These are phyloP conservation scores for Reutealis trisperma DNA, from an alignment of 345 rosid species.

Conservation along the genomic window DNA sequence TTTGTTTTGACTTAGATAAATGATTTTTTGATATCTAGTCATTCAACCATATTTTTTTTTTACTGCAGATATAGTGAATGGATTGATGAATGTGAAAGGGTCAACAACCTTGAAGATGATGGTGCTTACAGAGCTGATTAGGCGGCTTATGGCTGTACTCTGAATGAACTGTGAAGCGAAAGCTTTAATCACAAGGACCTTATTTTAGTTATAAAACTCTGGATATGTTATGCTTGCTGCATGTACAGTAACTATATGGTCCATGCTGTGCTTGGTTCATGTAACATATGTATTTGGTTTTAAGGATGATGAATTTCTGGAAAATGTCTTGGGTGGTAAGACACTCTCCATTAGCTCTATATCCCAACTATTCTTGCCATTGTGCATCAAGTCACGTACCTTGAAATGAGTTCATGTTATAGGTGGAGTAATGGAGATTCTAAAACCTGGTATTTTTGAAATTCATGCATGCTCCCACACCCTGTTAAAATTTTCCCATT, in stretches of 20 bases:
- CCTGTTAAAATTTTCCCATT: too few relatives aligned
- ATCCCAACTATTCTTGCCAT: too few relatives aligned
- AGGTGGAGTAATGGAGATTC: too few relatives aligned
- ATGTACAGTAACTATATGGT: constrained; percentile 1
- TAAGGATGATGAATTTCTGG: constrained; percentile 4
- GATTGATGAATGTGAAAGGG: constrained; percentile 81
- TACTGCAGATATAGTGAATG: constrained; percentile 86
- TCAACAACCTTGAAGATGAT: constrained; percentile 23
- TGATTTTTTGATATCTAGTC: neutral
- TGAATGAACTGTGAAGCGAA: neutral
- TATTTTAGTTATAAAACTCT: neutral
- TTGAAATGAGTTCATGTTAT: too few relatives aligned
- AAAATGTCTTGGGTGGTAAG: neutral
- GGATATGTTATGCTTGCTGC: neutral
- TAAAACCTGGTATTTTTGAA: too few relatives aligned
- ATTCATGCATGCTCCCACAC: too few relatives aligned
- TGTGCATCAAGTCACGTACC: too few relatives aligned
- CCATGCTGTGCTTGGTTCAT: neutral
- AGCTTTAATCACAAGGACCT: neutral
- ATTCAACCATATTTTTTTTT: neutral
- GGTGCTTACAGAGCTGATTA: constrained; percentile 18
- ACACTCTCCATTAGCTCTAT: neutral
- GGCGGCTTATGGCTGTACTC: neutral
- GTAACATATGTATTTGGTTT: neutral
- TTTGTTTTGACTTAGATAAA: neutral